These are phyloP conservation scores for Rhizoclosmatium globosum DNA, from an alignment of 192 early-diverging fungal species.

Conservation along the genomic window DNA sequence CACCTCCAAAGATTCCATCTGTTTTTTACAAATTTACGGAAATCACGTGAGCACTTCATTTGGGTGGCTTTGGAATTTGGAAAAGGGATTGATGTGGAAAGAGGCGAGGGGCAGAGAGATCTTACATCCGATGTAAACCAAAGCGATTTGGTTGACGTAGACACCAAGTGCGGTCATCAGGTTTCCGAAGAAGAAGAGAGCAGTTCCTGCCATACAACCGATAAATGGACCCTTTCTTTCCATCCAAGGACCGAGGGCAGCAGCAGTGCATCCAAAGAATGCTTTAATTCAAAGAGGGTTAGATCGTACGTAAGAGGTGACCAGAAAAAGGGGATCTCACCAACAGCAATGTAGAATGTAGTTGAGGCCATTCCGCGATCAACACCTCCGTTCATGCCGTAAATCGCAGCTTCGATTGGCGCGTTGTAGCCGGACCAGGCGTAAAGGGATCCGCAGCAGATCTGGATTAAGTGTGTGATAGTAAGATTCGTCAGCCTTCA, in stretches of 20 bases:
- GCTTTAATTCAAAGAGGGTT: not conserved
- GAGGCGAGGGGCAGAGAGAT: not conserved
- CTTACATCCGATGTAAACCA: conserved; percentile 7
- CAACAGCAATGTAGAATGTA: conserved; percentile 81
- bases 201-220: conserved; percentile 66
- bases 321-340: conserved; percentile 17
- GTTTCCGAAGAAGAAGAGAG: conserved; percentile 74
- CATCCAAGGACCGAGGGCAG: conserved; percentile 81
- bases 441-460: conserved; percentile 76
- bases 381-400: conserved; percentile 49
- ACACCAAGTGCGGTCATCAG: conserved; percentile 72
- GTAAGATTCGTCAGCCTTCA: not conserved
- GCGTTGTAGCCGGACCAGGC: conserved; percentile 82
- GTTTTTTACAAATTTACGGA: no score
- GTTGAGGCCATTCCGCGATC: conserved; percentile 61
- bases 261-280: conserved; percentile 75
- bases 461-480: conserved; percentile 12
- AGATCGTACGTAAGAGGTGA: not conserved
- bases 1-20: conserved; percentile 75
- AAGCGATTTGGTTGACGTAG: conserved; percentile 24
- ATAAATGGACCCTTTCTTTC: conserved; percentile 75
- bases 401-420: conserved; percentile 69
- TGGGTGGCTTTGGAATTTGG: not conserved
- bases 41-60: not conserved
- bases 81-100: not conserved